Conservation (phyloP, 1,284 basidiomycete species). For the Stygiomarasmius scandens region DNA sequence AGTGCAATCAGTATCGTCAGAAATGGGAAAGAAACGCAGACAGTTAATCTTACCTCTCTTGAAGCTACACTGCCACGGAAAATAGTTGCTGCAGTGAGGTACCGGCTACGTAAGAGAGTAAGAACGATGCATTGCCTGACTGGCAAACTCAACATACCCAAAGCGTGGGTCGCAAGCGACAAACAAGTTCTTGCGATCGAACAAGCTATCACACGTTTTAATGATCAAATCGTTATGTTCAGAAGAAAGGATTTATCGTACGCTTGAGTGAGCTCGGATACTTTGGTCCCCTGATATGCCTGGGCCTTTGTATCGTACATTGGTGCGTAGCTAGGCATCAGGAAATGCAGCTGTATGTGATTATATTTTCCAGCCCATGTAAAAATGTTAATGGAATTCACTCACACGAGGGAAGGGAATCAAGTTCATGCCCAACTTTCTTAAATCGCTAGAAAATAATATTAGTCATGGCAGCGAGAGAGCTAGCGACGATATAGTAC, state of each 20-base stretch:
- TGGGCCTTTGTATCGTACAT: slow-evolving; percentile 67
- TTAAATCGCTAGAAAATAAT: slow-evolving; percentile 69
- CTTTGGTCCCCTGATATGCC: slow-evolving; percentile 64
- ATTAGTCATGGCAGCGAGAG: slow-evolving; percentile 1
- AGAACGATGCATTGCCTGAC: slow-evolving; percentile 2
- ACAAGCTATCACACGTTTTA: slow-evolving; percentile 53
- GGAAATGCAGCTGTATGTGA: slow-evolving; percentile 75
- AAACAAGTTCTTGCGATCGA: slow-evolving; percentile 79
- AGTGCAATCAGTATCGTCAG: slow-evolving; percentile 35
- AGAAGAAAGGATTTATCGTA: slow-evolving; percentile 32
- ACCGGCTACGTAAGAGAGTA: slow-evolving; percentile 52
- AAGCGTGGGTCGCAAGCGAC: slow-evolving; percentile 85
- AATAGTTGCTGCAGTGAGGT: slow-evolving; percentile 85
- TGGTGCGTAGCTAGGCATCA: slow-evolving; percentile 88
- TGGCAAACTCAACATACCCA: slow-evolving; percentile 64
- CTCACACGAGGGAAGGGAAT: slow-evolving; percentile 88
- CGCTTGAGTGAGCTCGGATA: slow-evolving; percentile 73
- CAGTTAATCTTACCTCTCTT: slow-evolving; percentile 63
- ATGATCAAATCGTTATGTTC: background rate
- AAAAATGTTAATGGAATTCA: slow-evolving; percentile 12
- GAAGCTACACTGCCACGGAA: slow-evolving; percentile 85
- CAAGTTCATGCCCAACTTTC: slow-evolving; percentile 93
- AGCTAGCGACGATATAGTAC: slow-evolving; percentile 33
- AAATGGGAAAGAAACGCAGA: slow-evolving; percentile 19
- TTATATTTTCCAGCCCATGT: background rate